phyloP scores from a whole-genome alignment of 768 basidiomycete species.

The Boletus tylopilopsis region DNA sequence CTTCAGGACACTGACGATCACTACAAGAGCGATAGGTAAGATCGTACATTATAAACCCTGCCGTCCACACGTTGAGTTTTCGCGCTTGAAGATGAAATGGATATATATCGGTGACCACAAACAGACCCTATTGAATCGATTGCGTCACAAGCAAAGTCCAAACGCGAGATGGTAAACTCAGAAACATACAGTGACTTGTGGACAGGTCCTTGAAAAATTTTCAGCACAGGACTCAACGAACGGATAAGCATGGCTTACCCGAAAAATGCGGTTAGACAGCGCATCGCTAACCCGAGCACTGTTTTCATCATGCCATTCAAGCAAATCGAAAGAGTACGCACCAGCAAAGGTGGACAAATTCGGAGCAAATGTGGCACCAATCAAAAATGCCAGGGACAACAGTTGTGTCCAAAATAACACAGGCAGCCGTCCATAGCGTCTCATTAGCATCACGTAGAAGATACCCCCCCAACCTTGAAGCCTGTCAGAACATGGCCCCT shows the following conservation, averaged over 20 bases:
- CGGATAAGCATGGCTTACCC: constrained; percentile 16
- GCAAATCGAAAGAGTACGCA: constrained; percentile 3
- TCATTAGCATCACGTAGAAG: constrained; percentile 28
- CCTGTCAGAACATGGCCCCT: constrained; percentile 3
- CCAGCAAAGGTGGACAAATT: constrained; percentile 46
- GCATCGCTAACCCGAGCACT: constrained; percentile 22
- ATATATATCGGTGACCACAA: constrained; percentile 46
- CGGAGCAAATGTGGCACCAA: constrained; percentile 51
- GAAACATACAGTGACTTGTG: constrained; percentile 43
- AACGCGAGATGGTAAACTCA: not conserved
- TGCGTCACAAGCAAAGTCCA: not conserved
- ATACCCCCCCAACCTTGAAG: constrained; percentile 29
- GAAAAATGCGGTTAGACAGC: constrained; percentile 31
- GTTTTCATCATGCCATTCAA: not conserved
- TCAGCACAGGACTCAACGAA: not conserved
- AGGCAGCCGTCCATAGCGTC: constrained; percentile 28
- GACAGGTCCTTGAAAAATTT: constrained; percentile 38
- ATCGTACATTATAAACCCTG: constrained; percentile 52
- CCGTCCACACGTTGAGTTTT: constrained; percentile 51
- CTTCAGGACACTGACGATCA: constrained; percentile 21
- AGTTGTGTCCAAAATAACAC: constrained; percentile 35
- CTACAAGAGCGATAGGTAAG: constrained; percentile 29
- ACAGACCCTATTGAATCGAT: constrained; percentile 34
- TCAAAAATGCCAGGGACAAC: constrained; percentile 42
- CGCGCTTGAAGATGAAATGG: constrained; percentile 53